Percentiles rank a stretch among this genome's conserved stretches.
phyloP scores from a whole-genome alignment of 2,329 filamentous ascomycete species.

The Mollisia scopiformis region DNA sequence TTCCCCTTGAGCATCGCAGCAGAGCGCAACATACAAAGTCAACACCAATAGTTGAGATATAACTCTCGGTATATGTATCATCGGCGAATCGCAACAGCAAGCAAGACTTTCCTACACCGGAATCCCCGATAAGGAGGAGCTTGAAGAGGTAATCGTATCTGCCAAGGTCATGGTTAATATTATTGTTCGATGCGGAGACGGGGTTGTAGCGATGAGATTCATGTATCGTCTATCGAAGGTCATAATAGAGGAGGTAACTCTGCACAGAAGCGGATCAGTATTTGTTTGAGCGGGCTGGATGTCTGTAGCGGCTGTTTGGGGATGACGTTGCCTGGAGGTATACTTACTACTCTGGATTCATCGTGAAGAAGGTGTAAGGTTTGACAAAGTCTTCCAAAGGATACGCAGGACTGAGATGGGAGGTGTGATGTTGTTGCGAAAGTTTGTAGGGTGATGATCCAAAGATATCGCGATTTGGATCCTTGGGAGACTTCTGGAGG shows the following conservation, averaged over 20 bases:
- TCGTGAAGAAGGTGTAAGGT: constrained; percentile 48
- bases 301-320: constrained; percentile 9
- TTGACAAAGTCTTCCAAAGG: not conserved
- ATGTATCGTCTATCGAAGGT: constrained; percentile 14
- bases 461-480: constrained; percentile 20
- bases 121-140: constrained; percentile 99
- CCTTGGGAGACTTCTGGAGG: constrained; percentile 18
- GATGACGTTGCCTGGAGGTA: constrained; percentile 25
- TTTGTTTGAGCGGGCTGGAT: constrained; percentile 17
- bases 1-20: constrained; percentile 2
- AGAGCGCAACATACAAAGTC: constrained; percentile 76
- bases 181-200: constrained; percentile 12
- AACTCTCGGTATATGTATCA: constrained; percentile 98
- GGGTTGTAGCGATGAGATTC: constrained; percentile 5
- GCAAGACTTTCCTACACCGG: constrained; percentile 99
- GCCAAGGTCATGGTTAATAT: constrained; percentile 33
- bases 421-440: constrained; percentile 20
- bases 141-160: constrained; percentile 99
- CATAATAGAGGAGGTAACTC: constrained; percentile 24
- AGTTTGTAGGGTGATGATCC: constrained; percentile 17
- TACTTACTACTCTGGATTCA: constrained; percentile 93
- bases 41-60: constrained; percentile 99
- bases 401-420: constrained; percentile 13
- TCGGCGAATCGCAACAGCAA: constrained; percentile 96
- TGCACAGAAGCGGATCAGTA: constrained; percentile 27